Conservation (phyloP, 2,329 filamentous ascomycete species). For the Neoscytalidium dimidiatum region DNA sequence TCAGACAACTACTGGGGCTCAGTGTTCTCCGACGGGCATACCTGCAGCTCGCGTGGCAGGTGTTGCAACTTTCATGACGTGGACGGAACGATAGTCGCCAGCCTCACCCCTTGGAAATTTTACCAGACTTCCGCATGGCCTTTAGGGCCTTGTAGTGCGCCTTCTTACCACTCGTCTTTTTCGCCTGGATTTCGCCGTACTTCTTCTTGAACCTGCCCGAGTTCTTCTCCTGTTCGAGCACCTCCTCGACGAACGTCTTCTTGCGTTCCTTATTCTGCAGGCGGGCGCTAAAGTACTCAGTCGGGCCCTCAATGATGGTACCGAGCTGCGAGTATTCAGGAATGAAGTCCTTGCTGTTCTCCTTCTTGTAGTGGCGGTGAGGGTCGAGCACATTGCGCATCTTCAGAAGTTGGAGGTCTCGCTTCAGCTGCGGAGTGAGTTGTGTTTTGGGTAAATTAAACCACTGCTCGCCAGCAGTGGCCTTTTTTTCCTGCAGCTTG, state of each 20-base stretch:
- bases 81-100: not conserved
- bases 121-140: conserved; percentile 51
- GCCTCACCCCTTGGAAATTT: conserved; percentile 37
- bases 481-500: conserved; percentile 53
- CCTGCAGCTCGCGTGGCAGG: not conserved
- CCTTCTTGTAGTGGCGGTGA: conserved; percentile 90
- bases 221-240: conserved; percentile 67
- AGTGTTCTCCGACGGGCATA: not conserved
- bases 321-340: conserved; percentile 89
- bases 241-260: conserved; percentile 81
- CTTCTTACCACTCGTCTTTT: conserved; percentile 87
- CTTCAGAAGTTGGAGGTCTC: conserved; percentile 84
- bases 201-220: conserved; percentile 80
- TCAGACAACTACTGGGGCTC: not conserved
- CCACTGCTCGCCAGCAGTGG: conserved; percentile 79
- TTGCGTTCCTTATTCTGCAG: conserved; percentile 87
- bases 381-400: conserved; percentile 89
- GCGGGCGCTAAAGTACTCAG: conserved; percentile 80
- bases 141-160: conserved; percentile 82
- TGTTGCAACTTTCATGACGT: not conserved
- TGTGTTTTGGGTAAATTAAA: conserved; percentile 84
- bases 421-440: conserved; percentile 80
- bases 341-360: conserved; percentile 66
- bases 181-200: conserved; percentile 79
- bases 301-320: conserved; percentile 83